These are phyloP conservation scores for Sarocladium oryzae DNA, from an alignment of 2,329 filamentous ascomycete genomes.

Conservation along the genomic window DNA sequence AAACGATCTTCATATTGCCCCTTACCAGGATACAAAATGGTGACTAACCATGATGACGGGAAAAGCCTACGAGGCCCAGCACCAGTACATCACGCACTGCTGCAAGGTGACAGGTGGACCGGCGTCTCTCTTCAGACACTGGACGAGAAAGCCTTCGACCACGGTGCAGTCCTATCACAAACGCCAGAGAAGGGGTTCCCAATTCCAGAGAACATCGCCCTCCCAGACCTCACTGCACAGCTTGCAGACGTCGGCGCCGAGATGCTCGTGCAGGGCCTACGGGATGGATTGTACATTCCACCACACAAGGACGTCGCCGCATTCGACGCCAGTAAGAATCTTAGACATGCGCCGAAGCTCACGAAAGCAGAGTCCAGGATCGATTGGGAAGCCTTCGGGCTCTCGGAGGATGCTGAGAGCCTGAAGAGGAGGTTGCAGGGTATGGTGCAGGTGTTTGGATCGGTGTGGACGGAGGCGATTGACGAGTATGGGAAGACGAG, in stretches of 20 bases:
- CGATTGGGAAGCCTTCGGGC: slow-evolving; percentile 46
- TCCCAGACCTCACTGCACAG: slow-evolving; percentile 31
- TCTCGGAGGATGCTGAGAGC: slow-evolving; percentile 17
- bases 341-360: slow-evolving; percentile 65
- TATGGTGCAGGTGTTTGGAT: slow-evolving; percentile 53
- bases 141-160: slow-evolving; percentile 69
- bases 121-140: slow-evolving; percentile 87
- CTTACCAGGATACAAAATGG: too few relatives aligned
- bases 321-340: slow-evolving; percentile 17
- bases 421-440: slow-evolving; percentile 24
- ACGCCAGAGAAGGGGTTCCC: slow-evolving; percentile 52
- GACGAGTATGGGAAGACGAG: slow-evolving; percentile 8
- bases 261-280: slow-evolving; percentile 63
- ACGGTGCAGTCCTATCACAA: slow-evolving; percentile 69
- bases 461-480: slow-evolving; percentile 53
- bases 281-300: slow-evolving; percentile 56
- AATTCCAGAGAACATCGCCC: slow-evolving; percentile 38
- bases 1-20: too few relatives aligned
- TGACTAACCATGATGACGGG: not conserved
- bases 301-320: slow-evolving; percentile 40
- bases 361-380: slow-evolving; percentile 56
- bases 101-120: slow-evolving; percentile 52
- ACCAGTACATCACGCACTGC: slow-evolving; percentile 77
- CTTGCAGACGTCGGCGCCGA: slow-evolving; percentile 61
- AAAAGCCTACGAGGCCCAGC: slow-evolving; percentile 73